Percentiles rank a stretch among this genome's conserved stretches.
Evolutionary conservation across 2,329 filamentous ascomycete species (phyloP).

Genomic region (Intubia oerlemansii): DNA sequence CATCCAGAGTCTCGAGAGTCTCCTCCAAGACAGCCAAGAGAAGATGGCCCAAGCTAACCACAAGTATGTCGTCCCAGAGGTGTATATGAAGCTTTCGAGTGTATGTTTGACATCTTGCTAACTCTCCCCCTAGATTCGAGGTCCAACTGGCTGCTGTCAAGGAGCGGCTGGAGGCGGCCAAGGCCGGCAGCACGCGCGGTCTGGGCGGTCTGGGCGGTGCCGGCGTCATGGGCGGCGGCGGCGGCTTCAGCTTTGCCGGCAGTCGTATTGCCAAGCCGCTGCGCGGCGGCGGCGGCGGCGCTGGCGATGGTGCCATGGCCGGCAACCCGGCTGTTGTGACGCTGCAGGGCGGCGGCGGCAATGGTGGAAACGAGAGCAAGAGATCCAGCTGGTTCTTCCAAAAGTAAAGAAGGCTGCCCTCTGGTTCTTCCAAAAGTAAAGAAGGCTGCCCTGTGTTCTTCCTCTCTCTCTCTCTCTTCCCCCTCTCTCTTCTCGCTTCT

Average conservation of each 20-base stretch:
- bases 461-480: too few relatives aligned
- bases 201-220: constrained; percentile 30
- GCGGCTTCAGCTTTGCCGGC: constrained; percentile 53
- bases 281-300: constrained; percentile 37
- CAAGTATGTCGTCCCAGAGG: constrained; percentile 38
- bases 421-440: not conserved
- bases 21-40: constrained; percentile 94
- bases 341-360: constrained; percentile 36
- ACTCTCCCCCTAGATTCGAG: constrained; percentile 51
- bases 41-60: constrained; percentile 95
- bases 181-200: constrained; percentile 72
- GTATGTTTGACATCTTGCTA: constrained; percentile 5
- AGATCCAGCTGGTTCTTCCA: constrained; percentile 29
- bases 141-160: constrained; percentile 92
- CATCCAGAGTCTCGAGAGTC: constrained; percentile 77
- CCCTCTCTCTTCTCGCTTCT: not conserved
- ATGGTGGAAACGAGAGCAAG: constrained; percentile 47
- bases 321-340: constrained; percentile 33
- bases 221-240: constrained; percentile 15
- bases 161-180: constrained; percentile 89
- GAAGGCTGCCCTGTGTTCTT: too few relatives aligned
- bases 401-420: constrained; percentile 7
- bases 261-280: constrained; percentile 51
- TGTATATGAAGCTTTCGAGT: not conserved
- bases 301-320: constrained; percentile 18